Evolutionary conservation across 345 rosid species (phyloP).

Genomic region (Corchorus olitorius): DNA sequence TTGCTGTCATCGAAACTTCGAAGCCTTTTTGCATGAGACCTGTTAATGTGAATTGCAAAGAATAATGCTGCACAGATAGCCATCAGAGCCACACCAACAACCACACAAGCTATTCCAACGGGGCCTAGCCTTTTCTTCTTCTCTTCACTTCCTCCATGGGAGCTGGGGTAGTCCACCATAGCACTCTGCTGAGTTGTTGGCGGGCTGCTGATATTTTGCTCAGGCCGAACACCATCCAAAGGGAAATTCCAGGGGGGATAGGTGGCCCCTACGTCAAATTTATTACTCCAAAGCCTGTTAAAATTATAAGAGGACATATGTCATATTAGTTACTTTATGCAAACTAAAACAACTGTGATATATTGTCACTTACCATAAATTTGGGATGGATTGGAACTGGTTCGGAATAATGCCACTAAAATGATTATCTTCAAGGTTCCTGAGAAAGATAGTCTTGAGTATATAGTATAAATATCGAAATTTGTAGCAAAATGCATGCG

Average conservation of each 20-base stretch:
- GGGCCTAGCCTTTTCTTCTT: slow-evolving; percentile 60
- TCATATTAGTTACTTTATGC: slow-evolving; percentile 2
- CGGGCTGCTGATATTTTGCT: slow-evolving; percentile 53
- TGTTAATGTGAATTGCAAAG: slow-evolving; percentile 42
- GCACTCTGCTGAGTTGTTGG: slow-evolving; percentile 78
- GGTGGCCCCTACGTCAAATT: slow-evolving; percentile 52
- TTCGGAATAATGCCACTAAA: slow-evolving; percentile 87
- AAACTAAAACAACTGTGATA: slow-evolving; percentile 15
- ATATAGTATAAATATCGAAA: slow-evolving; percentile 25
- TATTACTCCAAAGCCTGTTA: slow-evolving; percentile 82
- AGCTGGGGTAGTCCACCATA: slow-evolving; percentile 51
- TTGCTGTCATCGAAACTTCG: slow-evolving; percentile 39
- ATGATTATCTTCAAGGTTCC: slow-evolving; percentile 75
- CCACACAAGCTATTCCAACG: slow-evolving; percentile 53
- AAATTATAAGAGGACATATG: slow-evolving; percentile 21
- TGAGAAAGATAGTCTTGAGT: slow-evolving; percentile 37
- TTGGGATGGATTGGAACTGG: slow-evolving; percentile 77
- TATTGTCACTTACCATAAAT: slow-evolving; percentile 59
- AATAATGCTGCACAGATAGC: slow-evolving; percentile 59
- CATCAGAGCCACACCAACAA: slow-evolving; percentile 61
- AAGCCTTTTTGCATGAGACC: slow-evolving; percentile 37
- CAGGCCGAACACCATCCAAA: slow-evolving; percentile 41
- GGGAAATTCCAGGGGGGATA: slow-evolving; percentile 85
- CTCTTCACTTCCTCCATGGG: slow-evolving; percentile 33
- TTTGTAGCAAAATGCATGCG: slow-evolving; percentile 10